Evolutionary conservation across 2,329 filamentous ascomycete genomes (phyloP).

Genomic region (Neonectria ditissima): DNA sequence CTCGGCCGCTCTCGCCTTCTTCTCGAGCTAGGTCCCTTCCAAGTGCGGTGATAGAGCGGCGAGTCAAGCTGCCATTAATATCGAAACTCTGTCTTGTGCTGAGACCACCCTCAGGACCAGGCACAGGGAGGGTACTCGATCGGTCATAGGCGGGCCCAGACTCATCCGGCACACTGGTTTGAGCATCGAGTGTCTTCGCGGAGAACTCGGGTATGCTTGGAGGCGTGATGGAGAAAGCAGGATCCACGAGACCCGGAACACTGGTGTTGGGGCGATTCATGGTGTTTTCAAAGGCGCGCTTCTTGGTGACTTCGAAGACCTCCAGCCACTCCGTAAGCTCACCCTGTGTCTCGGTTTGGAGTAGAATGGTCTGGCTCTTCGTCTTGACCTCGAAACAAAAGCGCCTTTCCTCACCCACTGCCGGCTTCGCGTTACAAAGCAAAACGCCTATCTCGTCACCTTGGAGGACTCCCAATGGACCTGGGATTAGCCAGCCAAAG

Average conservation of each 20-base stretch:
- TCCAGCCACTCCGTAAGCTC: conserved; percentile 96
- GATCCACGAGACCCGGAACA: conserved; percentile 66
- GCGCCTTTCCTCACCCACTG: conserved; percentile 89
- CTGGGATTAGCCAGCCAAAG: conserved; percentile 93
- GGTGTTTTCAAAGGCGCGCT: conserved; percentile 84
- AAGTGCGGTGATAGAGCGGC: conserved; percentile 68
- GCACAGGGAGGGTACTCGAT: conserved; percentile 72
- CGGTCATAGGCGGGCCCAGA: conserved; percentile 63
- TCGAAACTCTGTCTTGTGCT: conserved; percentile 79
- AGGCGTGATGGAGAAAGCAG: conserved; percentile 92
- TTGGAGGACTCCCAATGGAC: conserved; percentile 87
- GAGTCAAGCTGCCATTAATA: conserved; percentile 62
- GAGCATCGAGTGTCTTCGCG: conserved; percentile 78
- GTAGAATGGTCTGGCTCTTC: conserved; percentile 87
- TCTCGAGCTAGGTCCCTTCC: conserved; percentile 64
- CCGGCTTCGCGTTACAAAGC: conserved; percentile 91
- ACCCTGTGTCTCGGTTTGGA: conserved; percentile 92
- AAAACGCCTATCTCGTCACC: conserved; percentile 96
- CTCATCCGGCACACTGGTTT: conserved; percentile 68
- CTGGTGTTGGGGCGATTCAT: conserved; percentile 63
- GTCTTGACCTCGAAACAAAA: conserved; percentile 99
- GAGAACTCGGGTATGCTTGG: conserved; percentile 92
- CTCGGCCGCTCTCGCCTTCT: conserved; percentile 80
- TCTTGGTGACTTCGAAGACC: conserved; percentile 93
- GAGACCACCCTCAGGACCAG: conserved; percentile 65